A percentile compares a stretch with the other conserved stretches of the same genome.
These are phyloP conservation scores for Ophiostoma sp. DNA, from an alignment of 2,329 filamentous ascomycete genomes.

Conservation along the genomic window DNA sequence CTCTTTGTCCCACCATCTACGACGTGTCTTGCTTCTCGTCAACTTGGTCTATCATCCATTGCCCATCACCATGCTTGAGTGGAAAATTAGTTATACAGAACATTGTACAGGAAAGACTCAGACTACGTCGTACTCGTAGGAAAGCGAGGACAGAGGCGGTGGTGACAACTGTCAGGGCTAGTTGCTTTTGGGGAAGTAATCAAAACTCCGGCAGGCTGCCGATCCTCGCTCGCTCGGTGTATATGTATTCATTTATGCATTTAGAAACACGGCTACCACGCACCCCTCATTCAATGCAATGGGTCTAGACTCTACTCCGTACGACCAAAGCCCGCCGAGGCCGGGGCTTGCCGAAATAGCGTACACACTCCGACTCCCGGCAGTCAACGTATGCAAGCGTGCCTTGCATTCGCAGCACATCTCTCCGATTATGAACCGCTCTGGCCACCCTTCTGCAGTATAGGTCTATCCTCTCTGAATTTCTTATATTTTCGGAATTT, in stretches of 20 bases:
- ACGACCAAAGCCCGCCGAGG: neutral
- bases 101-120: neutral
- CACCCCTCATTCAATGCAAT: constrained; percentile 1
- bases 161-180: constrained; percentile 5
- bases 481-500: no score
- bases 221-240: neutral
- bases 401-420: neutral
- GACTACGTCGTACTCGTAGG: neutral
- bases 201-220: constrained; percentile 10
- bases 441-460: no score
- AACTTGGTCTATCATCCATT: neutral
- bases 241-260: neutral
- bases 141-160: neutral
- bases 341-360: neutral
- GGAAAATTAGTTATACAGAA: neutral
- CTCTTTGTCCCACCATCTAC: neutral
- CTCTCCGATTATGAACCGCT: no score
- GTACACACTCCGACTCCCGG: neutral
- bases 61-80: no score
- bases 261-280: neutral
- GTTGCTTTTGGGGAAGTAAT: constrained; percentile 15
- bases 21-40: neutral
- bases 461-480: no score
- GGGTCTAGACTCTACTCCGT: neutral
- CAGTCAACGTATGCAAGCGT: neutral